phyloP scores from a whole-genome alignment of 371 early-diverging fungal species.

The Chytridiales sp. region DNA sequence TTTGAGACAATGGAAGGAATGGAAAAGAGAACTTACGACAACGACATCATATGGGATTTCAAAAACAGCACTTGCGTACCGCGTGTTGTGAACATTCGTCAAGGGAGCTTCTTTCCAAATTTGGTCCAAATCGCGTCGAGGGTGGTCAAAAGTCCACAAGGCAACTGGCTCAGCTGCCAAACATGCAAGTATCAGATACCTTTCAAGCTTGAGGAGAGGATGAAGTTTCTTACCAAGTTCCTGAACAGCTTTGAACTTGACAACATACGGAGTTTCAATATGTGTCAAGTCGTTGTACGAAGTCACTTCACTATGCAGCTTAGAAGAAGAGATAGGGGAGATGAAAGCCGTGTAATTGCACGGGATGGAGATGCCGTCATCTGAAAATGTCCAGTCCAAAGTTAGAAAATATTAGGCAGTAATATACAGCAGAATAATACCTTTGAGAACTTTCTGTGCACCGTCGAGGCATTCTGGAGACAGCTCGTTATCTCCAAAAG shows the following conservation, averaged over 20 bases:
- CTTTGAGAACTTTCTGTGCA: slow-evolving; percentile 79
- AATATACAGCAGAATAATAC: slow-evolving; percentile 30
- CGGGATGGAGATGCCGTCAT: slow-evolving; percentile 89
- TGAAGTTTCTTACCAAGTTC: slow-evolving; percentile 47
- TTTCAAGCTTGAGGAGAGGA: too few species aligned
- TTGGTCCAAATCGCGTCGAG: slow-evolving; percentile 41
- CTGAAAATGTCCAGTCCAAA: slow-evolving; percentile 25
- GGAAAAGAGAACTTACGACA: slow-evolving; percentile 45
- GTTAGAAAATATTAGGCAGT: not conserved
- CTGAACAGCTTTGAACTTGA: slow-evolving; percentile 76
- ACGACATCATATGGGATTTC: slow-evolving; percentile 48
- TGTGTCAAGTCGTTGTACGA: slow-evolving; percentile 64
- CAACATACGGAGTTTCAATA: slow-evolving; percentile 91
- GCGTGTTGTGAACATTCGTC: slow-evolving; percentile 74
- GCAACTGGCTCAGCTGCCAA: slow-evolving; percentile 55
- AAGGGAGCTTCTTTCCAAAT: slow-evolving; percentile 42
- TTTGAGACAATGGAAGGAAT: not conserved
- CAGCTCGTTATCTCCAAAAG: slow-evolving; percentile 96
- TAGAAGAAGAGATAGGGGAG: slow-evolving; percentile 83
- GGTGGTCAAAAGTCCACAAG: slow-evolving; percentile 84
- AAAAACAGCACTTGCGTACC: slow-evolving; percentile 61
- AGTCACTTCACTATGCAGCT: slow-evolving; percentile 63
- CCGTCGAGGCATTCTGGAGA: slow-evolving; percentile 96
- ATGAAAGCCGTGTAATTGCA: slow-evolving; percentile 75
- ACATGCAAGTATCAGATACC: not conserved